Conservation (phyloP, 106 monocot genomes). For the Dendrobium officinale region DNA sequence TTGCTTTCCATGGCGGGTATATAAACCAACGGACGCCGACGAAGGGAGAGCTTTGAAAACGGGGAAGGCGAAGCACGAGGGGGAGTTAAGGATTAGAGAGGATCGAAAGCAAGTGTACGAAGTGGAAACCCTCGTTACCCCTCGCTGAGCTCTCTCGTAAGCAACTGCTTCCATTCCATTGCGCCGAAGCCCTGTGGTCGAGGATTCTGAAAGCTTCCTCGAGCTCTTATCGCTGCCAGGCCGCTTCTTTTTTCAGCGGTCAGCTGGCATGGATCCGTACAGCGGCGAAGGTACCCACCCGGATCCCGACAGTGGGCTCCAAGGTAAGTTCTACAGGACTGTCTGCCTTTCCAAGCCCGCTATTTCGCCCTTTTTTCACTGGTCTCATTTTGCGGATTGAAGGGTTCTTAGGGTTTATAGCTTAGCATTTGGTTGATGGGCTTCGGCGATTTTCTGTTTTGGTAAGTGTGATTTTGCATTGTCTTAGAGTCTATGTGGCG, state of each 20-base stretch:
- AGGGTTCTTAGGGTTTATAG: constrained; percentile 2
- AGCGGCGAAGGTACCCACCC: background rate
- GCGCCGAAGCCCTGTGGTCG: background rate
- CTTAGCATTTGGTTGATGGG: background rate
- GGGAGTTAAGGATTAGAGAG: background rate
- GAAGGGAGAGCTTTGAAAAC: background rate
- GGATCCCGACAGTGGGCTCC: constrained; percentile 4
- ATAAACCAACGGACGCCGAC: background rate
- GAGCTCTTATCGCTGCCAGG: background rate
- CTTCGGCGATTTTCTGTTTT: background rate
- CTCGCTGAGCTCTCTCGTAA: background rate
- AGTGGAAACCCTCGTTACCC: background rate
- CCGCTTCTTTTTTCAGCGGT: background rate
- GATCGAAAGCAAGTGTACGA: background rate
- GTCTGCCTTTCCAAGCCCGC: background rate
- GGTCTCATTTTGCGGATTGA: constrained; percentile 1
- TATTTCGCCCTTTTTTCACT: background rate
- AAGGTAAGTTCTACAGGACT: background rate
- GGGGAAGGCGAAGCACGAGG: constrained; percentile 1
- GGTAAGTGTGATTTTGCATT: constrained; percentile 4
- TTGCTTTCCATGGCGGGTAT: constrained; percentile 9
- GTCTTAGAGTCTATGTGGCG: constrained; percentile 69
- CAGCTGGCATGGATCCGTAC: constrained; percentile 3
- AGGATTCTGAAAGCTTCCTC: background rate
- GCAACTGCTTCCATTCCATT: background rate